Percentiles rank a stretch among this genome's conserved stretches.
phyloP scores from a whole-genome alignment of 2,329 filamentous ascomycete genomes.

The Stenocarpella maydis region DNA sequence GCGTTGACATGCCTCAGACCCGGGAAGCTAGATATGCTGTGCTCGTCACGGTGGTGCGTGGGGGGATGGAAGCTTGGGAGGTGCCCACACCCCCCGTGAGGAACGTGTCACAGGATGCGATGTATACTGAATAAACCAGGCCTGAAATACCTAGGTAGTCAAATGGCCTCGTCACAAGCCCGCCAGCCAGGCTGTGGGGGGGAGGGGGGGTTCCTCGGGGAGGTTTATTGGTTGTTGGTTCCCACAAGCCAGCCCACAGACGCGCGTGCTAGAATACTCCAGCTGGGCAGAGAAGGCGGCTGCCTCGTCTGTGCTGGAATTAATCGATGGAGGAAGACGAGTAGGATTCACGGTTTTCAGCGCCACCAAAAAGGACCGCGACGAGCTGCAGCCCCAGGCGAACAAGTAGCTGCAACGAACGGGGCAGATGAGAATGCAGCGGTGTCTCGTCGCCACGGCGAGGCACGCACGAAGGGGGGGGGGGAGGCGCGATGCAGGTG shows the following conservation, averaged over 20 bases:
- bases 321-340: neutral
- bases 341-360: neutral
- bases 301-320: neutral
- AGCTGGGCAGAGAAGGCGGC: neutral
- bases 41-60: neutral
- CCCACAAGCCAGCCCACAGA: neutral
- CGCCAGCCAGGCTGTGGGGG: neutral
- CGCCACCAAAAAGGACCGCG: conserved; percentile 1
- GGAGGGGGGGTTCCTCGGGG: neutral
- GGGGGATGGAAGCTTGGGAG: neutral
- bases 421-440: neutral
- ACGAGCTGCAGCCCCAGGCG: neutral
- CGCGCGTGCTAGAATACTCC: neutral
- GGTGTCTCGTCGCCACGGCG: conserved; percentile 8
- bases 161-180: conserved; percentile 8
- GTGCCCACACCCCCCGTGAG: neutral
- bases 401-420: too few species aligned
- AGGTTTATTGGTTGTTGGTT: neutral
- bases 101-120: neutral
- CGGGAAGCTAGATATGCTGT: neutral
- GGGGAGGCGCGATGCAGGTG: neutral
- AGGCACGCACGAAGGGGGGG: neutral
- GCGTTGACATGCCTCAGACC: too few species aligned
- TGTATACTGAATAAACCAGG: neutral
- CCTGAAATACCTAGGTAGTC: too few species aligned